Conservation (phyloP, 1,139 yeast genomes). For the Scheffersomyces quercinus region DNA sequence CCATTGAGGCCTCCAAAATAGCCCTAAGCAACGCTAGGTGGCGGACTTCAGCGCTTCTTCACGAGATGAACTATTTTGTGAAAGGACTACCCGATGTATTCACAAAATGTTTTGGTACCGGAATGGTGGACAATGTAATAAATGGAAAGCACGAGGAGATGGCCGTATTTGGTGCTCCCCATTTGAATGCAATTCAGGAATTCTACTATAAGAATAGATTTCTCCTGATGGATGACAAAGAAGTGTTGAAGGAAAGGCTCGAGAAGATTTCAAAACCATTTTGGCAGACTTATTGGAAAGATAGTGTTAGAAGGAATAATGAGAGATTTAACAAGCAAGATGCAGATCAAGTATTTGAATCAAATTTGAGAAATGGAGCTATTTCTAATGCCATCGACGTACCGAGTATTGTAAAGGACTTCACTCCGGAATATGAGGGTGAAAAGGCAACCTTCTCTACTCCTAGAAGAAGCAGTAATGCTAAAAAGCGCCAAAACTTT, state of each 20-base stretch:
- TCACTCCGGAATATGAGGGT: constrained; percentile 1
- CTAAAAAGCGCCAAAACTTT: constrained; percentile 1
- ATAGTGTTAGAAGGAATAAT: constrained; percentile 33
- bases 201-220: constrained; percentile 56
- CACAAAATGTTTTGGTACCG: constrained; percentile 44
- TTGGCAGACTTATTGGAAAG: constrained; percentile 56
- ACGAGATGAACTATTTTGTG: constrained; percentile 64
- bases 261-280: constrained; percentile 37
- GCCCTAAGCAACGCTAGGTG: constrained; percentile 56
- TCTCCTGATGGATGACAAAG: constrained; percentile 26
- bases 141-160: constrained; percentile 23
- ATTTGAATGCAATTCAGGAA: constrained; percentile 51
- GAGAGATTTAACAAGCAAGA: constrained; percentile 33
- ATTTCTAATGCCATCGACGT: constrained; percentile 14
- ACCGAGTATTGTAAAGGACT: constrained; percentile 10
- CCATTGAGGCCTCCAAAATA: constrained; percentile 43
- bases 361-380: constrained; percentile 15
- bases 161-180: constrained; percentile 62
- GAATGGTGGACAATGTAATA: constrained; percentile 23
- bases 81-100: constrained; percentile 42
- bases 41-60: constrained; percentile 56
- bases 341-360: constrained; percentile 17
- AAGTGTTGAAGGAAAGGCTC: constrained; percentile 28
- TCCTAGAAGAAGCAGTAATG: constrained; percentile 2
- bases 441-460: neutral